Percentiles rank a stretch among this genome's conserved stretches.
phyloP scores from a whole-genome alignment of 345 rosid species.

The Psidium guajava region DNA sequence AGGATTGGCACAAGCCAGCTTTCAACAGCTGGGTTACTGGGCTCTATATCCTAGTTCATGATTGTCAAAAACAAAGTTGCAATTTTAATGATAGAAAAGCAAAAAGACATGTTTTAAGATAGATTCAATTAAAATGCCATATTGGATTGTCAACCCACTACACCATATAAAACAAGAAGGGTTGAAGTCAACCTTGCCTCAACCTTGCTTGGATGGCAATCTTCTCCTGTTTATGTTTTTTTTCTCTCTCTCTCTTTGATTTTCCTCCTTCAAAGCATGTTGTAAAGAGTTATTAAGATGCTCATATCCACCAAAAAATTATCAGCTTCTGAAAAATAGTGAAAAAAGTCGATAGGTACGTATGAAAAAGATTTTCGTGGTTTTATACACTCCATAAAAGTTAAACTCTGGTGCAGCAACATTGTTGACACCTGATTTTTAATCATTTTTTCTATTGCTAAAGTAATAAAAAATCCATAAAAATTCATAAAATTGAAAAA shows the following conservation, averaged over 20 bases:
- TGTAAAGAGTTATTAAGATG: background rate
- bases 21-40: background rate
- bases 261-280: background rate
- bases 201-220: background rate
- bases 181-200: background rate
- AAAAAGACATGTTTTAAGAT: background rate
- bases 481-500: too few relatives aligned
- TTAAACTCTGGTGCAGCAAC: background rate
- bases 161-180: background rate
- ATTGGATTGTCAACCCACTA: background rate
- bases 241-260: background rate
- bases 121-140: background rate
- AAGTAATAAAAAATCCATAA: too few relatives aligned
- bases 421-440: too few relatives aligned
- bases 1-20: background rate
- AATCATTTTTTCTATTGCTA: too few relatives aligned
- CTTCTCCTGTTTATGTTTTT: background rate
- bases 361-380: background rate
- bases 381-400: background rate
- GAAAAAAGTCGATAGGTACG: background rate
- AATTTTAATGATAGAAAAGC: too few relatives aligned
- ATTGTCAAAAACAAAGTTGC: background rate
- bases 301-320: background rate
- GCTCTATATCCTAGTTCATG: background rate
- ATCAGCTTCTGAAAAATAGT: background rate